phyloP scores from a whole-genome alignment of 805 yeast genomes.

The Saturnispora dispora region DNA sequence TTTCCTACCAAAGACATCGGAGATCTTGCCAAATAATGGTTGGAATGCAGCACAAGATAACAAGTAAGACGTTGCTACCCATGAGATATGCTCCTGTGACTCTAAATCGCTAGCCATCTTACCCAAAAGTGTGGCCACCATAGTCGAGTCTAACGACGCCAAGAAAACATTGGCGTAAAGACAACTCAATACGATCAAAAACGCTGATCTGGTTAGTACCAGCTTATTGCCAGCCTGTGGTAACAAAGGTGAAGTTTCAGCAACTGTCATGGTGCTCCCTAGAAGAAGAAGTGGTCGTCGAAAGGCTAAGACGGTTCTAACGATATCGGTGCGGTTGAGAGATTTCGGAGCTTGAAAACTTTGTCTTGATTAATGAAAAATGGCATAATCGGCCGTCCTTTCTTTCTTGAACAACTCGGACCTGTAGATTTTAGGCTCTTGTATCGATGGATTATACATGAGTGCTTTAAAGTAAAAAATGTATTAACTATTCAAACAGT shows the following conservation, averaged over 20 bases:
- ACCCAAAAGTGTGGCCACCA: conserved; percentile 43
- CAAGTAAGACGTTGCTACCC: conserved; percentile 37
- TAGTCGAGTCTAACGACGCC: conserved; percentile 46
- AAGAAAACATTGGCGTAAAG: conserved; percentile 28
- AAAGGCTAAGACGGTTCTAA: not conserved
- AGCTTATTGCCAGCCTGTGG: not conserved
- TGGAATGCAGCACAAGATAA: conserved; percentile 41
- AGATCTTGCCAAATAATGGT: conserved; percentile 45
- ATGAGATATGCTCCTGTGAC: conserved; percentile 33
- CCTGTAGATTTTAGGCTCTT: not conserved
- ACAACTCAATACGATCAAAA: conserved; percentile 13
- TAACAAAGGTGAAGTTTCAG: conserved; percentile 2
- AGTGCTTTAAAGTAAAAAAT: no score
- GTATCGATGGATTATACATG: no score
- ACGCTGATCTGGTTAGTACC: conserved; percentile 5
- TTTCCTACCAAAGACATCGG: conserved; percentile 47
- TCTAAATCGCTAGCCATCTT: conserved; percentile 44
- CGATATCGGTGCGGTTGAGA: not conserved
- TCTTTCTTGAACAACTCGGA: not conserved
- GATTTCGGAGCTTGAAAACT: not conserved
- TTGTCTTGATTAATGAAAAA: not conserved
- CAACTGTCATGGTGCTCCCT: not conserved
- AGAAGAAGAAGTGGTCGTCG: not conserved
- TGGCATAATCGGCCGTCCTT: not conserved
- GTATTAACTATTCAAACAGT: no score